Evolutionary conservation across 345 rosid genomes (phyloP).

Genomic region (Ceriops tagal): DNA sequence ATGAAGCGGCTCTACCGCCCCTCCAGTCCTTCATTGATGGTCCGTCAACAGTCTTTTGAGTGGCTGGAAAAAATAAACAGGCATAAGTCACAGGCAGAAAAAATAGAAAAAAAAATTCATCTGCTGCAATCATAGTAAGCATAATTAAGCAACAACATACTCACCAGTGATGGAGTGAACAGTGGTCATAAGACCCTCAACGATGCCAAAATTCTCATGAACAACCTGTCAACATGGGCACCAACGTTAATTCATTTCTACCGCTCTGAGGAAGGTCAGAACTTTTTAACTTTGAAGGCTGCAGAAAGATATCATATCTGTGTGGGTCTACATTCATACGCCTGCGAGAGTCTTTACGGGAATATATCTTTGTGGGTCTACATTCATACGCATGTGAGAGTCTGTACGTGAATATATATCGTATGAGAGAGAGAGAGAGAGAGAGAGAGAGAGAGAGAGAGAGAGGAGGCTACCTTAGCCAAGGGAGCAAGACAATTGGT

Average conservation of each 20-base stretch:
- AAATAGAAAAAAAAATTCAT: neutral
- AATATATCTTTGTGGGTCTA: neutral
- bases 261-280: too few relatives aligned
- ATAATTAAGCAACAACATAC: neutral
- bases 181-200: constrained; percentile 79
- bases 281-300: too few relatives aligned
- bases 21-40: constrained; percentile 84
- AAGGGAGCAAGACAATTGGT: constrained; percentile 74
- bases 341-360: too few relatives aligned
- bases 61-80: neutral
- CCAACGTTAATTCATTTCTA: neutral
- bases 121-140: neutral
- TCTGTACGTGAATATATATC: neutral
- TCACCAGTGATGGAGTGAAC: constrained; percentile 65
- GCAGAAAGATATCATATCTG: too few relatives aligned
- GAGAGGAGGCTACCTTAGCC: constrained; percentile 44
- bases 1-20: constrained; percentile 76
- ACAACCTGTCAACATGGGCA: constrained; percentile 36
- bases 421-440: too few relatives aligned
- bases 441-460: neutral
- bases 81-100: neutral
- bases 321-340: too few relatives aligned
- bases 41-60: constrained; percentile 40
- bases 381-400: too few relatives aligned
- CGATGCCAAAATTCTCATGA: constrained; percentile 60